These are phyloP conservation scores for Coniophora puteana DNA, from an alignment of 1,284 basidiomycete species.

Conservation along the genomic window DNA sequence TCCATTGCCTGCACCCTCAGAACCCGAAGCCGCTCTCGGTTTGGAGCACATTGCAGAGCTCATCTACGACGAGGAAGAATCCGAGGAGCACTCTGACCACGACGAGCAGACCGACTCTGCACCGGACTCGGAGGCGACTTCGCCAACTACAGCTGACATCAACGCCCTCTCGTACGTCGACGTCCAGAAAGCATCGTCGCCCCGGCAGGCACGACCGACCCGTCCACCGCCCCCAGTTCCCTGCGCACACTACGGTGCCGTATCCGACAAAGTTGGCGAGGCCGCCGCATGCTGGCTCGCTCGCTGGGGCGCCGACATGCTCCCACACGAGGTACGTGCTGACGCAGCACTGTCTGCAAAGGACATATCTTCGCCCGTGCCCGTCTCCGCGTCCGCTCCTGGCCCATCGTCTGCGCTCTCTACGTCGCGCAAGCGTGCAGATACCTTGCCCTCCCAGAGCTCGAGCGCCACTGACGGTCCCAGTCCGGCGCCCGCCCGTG, in stretches of 20 bases:
- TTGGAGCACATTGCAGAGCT: constrained; percentile 66
- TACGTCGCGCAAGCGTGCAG: constrained; percentile 22
- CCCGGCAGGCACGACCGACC: constrained; percentile 8
- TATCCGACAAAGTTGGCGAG: constrained; percentile 90
- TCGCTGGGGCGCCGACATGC: constrained; percentile 81
- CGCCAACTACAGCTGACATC: constrained; percentile 9
- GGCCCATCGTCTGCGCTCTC: too few relatives aligned
- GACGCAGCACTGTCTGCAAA: constrained; percentile 13
- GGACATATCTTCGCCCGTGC: constrained; percentile 11
- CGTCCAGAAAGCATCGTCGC: constrained; percentile 29
- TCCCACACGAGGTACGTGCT: constrained; percentile 58
- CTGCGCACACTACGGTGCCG: constrained; percentile 72
- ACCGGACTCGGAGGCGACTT: constrained; percentile 9
- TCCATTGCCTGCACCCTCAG: constrained; percentile 42
- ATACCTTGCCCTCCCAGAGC: constrained; percentile 23
- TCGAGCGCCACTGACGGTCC: constrained; percentile 13
- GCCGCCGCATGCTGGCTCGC: constrained; percentile 86
- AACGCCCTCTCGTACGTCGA: constrained; percentile 24
- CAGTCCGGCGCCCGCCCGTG: constrained; percentile 13
- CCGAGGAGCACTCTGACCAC: not conserved
- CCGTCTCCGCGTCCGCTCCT: constrained; percentile 9
- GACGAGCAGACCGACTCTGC: not conserved
- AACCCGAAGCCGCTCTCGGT: constrained; percentile 59
- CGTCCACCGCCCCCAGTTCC: constrained; percentile 11
- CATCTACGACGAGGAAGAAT: constrained; percentile 15